Conservation (phyloP, 345 rosid species). For the Brassica carinata region DNA sequence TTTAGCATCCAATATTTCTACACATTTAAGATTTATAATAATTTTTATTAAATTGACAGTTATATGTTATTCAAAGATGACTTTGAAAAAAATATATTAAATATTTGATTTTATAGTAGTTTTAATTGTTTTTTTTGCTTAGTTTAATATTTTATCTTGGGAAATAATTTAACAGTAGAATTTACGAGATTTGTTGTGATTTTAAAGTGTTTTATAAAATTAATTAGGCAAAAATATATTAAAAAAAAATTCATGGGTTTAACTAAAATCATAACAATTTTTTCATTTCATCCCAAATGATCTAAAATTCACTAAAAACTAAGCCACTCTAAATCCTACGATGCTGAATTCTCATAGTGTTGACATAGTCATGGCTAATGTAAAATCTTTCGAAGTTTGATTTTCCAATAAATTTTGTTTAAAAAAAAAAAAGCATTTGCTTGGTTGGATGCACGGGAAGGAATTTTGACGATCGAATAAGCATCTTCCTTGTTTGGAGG, state of each 20-base stretch:
- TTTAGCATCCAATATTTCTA: neutral
- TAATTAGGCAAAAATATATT: neutral
- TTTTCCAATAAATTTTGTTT: neutral
- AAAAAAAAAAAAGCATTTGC: neutral
- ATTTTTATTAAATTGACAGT: neutral
- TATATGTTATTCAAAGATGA: neutral
- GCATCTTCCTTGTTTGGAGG: slow-evolving; percentile 6
- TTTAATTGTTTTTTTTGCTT: neutral
- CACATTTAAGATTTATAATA: neutral
- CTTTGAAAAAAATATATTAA: neutral
- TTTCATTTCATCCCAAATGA: neutral
- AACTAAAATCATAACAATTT: neutral
- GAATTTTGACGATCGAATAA: slow-evolving; percentile 32
- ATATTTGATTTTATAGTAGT: neutral
- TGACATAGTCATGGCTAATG: neutral
- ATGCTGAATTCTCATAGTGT: neutral
- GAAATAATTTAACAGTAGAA: neutral
- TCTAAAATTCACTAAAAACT: neutral
- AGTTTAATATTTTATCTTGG: neutral
- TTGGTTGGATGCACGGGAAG: slow-evolving; percentile 4
- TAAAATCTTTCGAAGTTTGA: neutral
- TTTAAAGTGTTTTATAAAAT: neutral
- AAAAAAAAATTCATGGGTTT: neutral
- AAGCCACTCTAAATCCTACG: neutral
- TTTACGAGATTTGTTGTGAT: neutral